Conservation (phyloP, 2,329 filamentous ascomycete genomes). For the Botrytis squamosa region DNA sequence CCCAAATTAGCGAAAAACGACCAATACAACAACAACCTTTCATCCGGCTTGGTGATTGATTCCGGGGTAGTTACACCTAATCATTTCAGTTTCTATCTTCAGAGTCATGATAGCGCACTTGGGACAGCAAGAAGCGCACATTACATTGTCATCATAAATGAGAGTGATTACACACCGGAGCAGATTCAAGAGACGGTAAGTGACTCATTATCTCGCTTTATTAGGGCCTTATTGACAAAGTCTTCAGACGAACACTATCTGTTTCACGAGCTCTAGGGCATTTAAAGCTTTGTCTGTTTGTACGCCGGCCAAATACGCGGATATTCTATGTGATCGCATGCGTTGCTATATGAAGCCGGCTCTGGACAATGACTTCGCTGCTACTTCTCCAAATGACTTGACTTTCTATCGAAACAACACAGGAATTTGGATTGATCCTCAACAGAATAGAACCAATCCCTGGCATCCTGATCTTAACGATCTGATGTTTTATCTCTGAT, state of each 20-base stretch:
- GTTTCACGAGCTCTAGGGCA: constrained; percentile 76
- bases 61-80: not conserved
- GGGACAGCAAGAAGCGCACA: not conserved
- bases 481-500: constrained; percentile 15
- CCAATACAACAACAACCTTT: not conserved
- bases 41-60: not conserved
- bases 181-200: constrained; percentile 43
- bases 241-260: constrained; percentile 70
- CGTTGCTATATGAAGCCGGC: constrained; percentile 59
- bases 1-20: not conserved
- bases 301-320: constrained; percentile 84
- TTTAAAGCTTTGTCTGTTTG: constrained; percentile 84
- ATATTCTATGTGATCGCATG: constrained; percentile 75
- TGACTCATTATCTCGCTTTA: not conserved
- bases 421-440: not conserved
- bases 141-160: constrained; percentile 57
- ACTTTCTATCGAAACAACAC: not conserved
- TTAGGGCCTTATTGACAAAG: not conserved
- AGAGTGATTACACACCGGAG: constrained; percentile 50
- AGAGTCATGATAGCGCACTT: constrained; percentile 6
- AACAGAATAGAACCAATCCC: not conserved
- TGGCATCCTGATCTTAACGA: not conserved
- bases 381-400: not conserved
- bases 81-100: constrained; percentile 7
- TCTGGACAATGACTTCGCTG: not conserved